phyloP scores from a whole-genome alignment of 148 eudicot species.

The Chenopodium suecicum region DNA sequence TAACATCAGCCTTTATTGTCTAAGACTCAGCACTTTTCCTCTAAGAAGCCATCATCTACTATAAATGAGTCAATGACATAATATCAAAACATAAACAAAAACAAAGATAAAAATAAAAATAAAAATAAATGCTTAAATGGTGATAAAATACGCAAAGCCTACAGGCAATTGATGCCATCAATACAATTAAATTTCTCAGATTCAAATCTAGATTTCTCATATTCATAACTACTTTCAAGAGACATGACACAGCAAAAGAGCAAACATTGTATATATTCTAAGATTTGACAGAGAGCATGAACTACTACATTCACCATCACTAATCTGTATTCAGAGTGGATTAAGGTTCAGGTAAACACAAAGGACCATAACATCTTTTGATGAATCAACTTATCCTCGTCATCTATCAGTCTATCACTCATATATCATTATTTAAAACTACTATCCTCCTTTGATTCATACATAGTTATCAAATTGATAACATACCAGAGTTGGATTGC shows the following conservation, averaged over 20 bases:
- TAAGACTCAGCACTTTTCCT: neutral
- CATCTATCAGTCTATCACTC: neutral
- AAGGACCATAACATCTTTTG: neutral
- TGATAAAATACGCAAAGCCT: neutral
- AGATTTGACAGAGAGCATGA: neutral
- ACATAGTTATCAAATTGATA: neutral
- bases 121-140: neutral
- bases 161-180: neutral
- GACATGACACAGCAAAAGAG: neutral
- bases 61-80: neutral
- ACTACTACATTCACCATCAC: neutral
- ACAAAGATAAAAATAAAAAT: too few species aligned
- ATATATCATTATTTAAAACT: neutral
- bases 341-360: neutral
- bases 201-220: neutral
- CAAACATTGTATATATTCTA: neutral
- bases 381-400: neutral
- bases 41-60: neutral
- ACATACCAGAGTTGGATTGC: neutral
- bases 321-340: neutral
- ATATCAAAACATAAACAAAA: neutral
- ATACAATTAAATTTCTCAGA: neutral
- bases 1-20: neutral
- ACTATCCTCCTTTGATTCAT: neutral
- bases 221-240: neutral